Percentiles rank a stretch among this genome's conserved stretches.
Evolutionary conservation across 2,329 filamentous ascomycete species (phyloP).

Genomic region (Botrytis squamosa): DNA sequence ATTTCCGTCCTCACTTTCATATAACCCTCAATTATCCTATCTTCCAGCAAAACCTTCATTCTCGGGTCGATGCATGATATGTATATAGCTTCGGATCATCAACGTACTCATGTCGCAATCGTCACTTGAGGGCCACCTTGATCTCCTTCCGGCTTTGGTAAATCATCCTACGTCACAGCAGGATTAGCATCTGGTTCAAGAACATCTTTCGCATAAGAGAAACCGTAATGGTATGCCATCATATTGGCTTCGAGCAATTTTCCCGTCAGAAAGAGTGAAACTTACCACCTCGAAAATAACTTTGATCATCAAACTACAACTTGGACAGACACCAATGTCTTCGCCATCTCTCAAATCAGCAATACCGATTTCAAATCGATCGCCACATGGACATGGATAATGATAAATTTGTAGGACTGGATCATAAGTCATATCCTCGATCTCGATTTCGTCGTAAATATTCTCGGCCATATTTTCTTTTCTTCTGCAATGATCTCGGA

Average conservation of each 20-base stretch:
- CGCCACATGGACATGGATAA: conserved; percentile 96
- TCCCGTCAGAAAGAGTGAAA: not conserved
- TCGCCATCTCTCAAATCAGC: conserved; percentile 82
- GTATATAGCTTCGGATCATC: not conserved
- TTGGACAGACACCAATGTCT: conserved; percentile 95
- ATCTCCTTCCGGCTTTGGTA: conserved; percentile 45
- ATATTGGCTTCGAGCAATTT: not conserved
- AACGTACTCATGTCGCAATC: conserved; percentile 23
- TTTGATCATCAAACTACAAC: conserved; percentile 93
- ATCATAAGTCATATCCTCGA: conserved; percentile 97
- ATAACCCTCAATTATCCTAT: not conserved
- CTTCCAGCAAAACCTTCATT: not conserved
- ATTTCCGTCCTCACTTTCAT: not conserved
- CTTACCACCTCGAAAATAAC: conserved; percentile 87
- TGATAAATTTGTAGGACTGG: conserved; percentile 80
- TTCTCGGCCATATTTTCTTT: conserved; percentile 44
- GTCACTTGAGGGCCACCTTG: conserved; percentile 23
- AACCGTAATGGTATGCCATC: not conserved
- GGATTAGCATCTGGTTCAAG: conserved; percentile 18
- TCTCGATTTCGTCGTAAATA: conserved; percentile 97
- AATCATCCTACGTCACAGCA: conserved; percentile 45
- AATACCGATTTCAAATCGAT: conserved; percentile 88
- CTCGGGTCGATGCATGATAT: not conserved
- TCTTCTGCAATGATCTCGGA: not conserved
- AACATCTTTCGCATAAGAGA: not conserved